Percentiles rank a stretch among this genome's conserved stretches.
Conservation (phyloP, 2,329 filamentous ascomycete species). For the Colletotrichum plurivorum region DNA sequence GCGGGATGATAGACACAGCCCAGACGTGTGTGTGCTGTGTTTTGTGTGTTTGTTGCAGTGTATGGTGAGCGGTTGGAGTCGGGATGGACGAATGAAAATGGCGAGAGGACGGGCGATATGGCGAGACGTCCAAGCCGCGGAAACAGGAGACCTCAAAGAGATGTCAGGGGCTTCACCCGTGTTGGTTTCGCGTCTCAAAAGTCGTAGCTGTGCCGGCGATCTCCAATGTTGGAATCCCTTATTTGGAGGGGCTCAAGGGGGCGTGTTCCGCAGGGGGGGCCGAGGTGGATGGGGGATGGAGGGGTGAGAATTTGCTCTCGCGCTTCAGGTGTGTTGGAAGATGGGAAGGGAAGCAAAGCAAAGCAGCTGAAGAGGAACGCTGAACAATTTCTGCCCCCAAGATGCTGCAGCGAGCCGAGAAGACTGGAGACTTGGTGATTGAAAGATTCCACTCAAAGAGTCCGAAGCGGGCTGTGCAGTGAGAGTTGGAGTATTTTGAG, state of each 20-base stretch:
- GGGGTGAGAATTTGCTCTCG: conserved; percentile 38
- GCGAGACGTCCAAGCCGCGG: not conserved
- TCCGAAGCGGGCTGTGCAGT: conserved; percentile 15
- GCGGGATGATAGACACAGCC: conserved; percentile 25
- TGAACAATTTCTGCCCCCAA: conserved; percentile 25
- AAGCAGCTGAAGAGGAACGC: conserved; percentile 32
- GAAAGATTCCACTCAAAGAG: conserved; percentile 9
- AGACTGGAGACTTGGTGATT: conserved; percentile 8
- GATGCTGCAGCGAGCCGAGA: conserved; percentile 1
- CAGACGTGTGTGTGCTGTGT: conserved; percentile 18
- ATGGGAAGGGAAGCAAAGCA: conserved; percentile 29
- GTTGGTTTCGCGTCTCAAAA: conserved; percentile 40
- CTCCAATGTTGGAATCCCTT: conserved; percentile 38
- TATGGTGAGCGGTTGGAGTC: not conserved
- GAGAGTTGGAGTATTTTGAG: conserved; percentile 6
- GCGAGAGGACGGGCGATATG: conserved; percentile 18
- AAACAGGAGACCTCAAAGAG: conserved; percentile 15
- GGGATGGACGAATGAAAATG: conserved; percentile 4
- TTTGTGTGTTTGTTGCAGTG: conserved; percentile 12
- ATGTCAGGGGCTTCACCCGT: conserved; percentile 39
- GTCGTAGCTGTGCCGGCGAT: conserved; percentile 34
- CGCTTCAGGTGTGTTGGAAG: conserved; percentile 40
- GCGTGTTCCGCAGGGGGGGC: conserved; percentile 26
- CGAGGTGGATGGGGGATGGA: conserved; percentile 25
- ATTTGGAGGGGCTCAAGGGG: conserved; percentile 39